These are phyloP conservation scores for Leccinum pellstonianum DNA, from an alignment of 768 basidiomycete genomes.

Conservation along the genomic window DNA sequence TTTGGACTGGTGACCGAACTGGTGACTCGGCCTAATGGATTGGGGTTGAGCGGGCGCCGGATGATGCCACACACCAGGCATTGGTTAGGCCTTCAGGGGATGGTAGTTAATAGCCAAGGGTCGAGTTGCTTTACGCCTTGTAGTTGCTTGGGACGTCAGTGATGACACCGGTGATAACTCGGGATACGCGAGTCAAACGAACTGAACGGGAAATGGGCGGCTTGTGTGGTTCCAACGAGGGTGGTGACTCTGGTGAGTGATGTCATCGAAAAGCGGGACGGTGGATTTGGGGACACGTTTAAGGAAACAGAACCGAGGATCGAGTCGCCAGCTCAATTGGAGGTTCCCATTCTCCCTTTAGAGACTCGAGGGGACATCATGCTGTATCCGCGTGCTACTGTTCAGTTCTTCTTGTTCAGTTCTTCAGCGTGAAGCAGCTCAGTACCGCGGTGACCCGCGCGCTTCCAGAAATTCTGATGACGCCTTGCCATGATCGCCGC, in stretches of 20 bases:
- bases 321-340: background rate
- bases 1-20: background rate
- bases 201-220: background rate
- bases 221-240: background rate
- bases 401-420: background rate
- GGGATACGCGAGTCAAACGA: background rate
- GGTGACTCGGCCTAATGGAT: background rate
- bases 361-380: background rate
- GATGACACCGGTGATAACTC: background rate
- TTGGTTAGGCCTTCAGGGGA: background rate
- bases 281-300: background rate
- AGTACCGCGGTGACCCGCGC: background rate
- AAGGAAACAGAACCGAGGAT: background rate
- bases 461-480: background rate
- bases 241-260: background rate
- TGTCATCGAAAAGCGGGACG: background rate
- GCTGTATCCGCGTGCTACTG: background rate
- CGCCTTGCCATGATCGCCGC: background rate
- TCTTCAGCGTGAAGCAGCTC: background rate
- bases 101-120: background rate
- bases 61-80: background rate
- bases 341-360: background rate
- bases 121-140: background rate
- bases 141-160: background rate
- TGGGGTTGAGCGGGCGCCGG: background rate